Percentiles rank a stretch among this genome's conserved stretches.
Conservation (phyloP, 202 grass and related monocot species). For the Schoenoplectus tabernaemontani region DNA sequence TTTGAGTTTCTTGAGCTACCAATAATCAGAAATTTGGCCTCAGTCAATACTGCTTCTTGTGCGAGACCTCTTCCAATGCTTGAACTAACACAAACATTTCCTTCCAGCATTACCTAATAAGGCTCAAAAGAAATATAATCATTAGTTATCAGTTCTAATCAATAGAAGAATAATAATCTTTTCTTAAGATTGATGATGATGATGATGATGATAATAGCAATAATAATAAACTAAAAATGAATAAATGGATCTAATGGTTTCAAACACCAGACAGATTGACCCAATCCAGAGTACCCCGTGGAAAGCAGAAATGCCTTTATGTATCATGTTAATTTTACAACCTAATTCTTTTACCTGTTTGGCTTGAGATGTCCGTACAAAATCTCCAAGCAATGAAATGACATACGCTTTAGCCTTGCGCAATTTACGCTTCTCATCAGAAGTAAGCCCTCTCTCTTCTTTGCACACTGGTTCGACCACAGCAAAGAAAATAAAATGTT, state of each 20-base stretch:
- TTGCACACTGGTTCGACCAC: slow-evolving; percentile 33
- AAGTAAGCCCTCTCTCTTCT: slow-evolving; percentile 32
- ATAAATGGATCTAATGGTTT: background rate
- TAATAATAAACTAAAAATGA: background rate
- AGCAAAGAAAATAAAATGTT: background rate
- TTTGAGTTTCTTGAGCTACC: slow-evolving; percentile 58
- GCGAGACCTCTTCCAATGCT: slow-evolving; percentile 67
- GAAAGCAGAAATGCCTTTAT: background rate
- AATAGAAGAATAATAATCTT: background rate
- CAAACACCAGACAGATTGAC: background rate
- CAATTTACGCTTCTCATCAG: slow-evolving; percentile 39
- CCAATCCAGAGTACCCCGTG: background rate
- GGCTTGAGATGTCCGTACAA: slow-evolving; percentile 52
- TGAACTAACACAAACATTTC: slow-evolving; percentile 59
- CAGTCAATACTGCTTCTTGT: slow-evolving; percentile 42
- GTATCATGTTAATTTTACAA: background rate
- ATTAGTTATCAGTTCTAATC: background rate
- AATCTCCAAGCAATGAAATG: slow-evolving; percentile 80
- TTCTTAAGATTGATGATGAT: background rate
- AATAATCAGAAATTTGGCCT: slow-evolving; percentile 61
- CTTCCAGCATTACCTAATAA: slow-evolving; percentile 72
- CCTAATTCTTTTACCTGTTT: slow-evolving; percentile 50
- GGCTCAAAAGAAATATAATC: background rate
- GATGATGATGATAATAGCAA: no score
- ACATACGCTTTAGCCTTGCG: slow-evolving; percentile 75